These are phyloP conservation scores for Helianthus tuberosus DNA, from an alignment of 129 eudicot genomes.

Conservation along the genomic window DNA sequence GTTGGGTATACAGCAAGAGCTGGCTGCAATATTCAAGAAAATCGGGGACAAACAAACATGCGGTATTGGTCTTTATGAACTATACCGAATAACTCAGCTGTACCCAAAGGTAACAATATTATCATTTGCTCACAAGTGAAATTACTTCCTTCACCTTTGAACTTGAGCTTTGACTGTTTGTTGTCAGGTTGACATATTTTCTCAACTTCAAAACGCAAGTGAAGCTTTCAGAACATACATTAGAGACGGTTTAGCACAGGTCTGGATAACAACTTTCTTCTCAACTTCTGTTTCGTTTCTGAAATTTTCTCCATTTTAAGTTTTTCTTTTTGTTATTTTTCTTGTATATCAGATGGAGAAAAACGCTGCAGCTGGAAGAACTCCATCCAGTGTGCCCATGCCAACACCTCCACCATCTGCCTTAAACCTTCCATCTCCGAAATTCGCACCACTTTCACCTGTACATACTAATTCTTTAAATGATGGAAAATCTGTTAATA, in stretches of 20 bases:
- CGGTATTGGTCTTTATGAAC: conserved; percentile 88
- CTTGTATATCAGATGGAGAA: conserved; percentile 79
- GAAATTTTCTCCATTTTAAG: background rate
- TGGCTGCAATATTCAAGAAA: conserved; percentile 93
- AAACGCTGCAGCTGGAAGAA: conserved; percentile 99
- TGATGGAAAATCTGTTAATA: conserved; percentile 54
- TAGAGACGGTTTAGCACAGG: conserved; percentile 99
- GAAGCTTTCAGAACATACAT: conserved; percentile 98
- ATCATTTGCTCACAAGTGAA: background rate
- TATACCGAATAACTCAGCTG: conserved; percentile 86
- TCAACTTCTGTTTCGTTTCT: background rate
- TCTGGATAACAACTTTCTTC: conserved; percentile 22
- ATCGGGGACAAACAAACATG: conserved; percentile 99
- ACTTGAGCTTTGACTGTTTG: background rate
- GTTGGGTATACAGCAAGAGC: conserved; percentile 73
- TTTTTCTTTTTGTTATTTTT: background rate
- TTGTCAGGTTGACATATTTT: conserved; percentile 88
- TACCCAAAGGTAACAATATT: conserved; percentile 68
- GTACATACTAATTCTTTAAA: conserved; percentile 66
- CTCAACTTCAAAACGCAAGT: conserved; percentile 98
- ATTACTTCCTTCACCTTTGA: background rate
- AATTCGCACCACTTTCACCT: conserved; percentile 81
- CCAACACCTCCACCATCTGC: conserved; percentile 95
- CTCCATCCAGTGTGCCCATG: conserved; percentile 90
- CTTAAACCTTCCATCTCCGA: conserved; percentile 77